Percentiles rank a stretch among this genome's conserved stretches.
Evolutionary conservation across 1,284 basidiomycete species (phyloP).

Genomic region (Peniophora sp.): DNA sequence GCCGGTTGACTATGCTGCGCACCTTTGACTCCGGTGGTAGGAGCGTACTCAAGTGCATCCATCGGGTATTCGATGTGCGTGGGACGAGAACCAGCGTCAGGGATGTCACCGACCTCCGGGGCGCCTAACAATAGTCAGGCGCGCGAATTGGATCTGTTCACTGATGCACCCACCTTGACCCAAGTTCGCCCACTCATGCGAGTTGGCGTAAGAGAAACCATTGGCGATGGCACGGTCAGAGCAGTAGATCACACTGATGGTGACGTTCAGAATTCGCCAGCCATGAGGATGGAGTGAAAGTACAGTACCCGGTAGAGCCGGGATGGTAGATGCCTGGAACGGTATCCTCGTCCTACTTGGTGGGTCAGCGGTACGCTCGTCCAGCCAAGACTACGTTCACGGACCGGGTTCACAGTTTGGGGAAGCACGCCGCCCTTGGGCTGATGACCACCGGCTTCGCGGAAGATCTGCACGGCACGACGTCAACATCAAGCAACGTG

Average conservation of each 20-base stretch:
- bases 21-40: constrained; percentile 88
- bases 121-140: constrained; percentile 29
- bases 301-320: constrained; percentile 46
- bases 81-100: constrained; percentile 63
- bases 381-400: constrained; percentile 12
- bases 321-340: constrained; percentile 79
- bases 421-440: constrained; percentile 49
- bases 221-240: constrained; percentile 85
- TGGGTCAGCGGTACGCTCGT: constrained; percentile 2
- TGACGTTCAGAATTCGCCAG: too few species aligned
- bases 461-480: constrained; percentile 52
- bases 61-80: constrained; percentile 53
- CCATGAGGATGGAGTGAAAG: too few species aligned
- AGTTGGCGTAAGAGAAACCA: constrained; percentile 73
- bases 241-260: constrained; percentile 70
- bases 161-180: constrained; percentile 56
- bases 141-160: background rate
- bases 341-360: constrained; percentile 66
- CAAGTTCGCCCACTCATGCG: constrained; percentile 78
- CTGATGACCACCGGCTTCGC: constrained; percentile 60
- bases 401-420: constrained; percentile 61
- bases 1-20: constrained; percentile 12
- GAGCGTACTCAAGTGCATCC: constrained; percentile 87
- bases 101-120: constrained; percentile 82
- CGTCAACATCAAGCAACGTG: background rate